These are phyloP conservation scores for Pugionium cornutum DNA, from an alignment of 345 rosid genomes.

Conservation along the genomic window DNA sequence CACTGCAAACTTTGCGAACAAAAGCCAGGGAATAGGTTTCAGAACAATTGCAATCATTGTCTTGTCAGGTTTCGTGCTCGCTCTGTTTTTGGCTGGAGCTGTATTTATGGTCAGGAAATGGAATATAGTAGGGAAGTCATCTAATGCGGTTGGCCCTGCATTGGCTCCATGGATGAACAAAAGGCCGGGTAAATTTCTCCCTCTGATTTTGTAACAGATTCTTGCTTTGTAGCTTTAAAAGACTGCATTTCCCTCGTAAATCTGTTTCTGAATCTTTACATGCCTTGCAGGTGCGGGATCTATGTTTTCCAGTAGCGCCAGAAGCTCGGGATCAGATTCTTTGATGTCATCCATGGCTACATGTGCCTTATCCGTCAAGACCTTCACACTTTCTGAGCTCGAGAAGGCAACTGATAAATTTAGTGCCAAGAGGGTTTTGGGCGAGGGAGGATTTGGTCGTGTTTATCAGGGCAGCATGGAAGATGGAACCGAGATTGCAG, in stretches of 20 bases:
- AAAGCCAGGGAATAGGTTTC: slow-evolving; percentile 67
- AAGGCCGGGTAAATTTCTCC: slow-evolving; percentile 64
- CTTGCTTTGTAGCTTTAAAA: slow-evolving; percentile 9
- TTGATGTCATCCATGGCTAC: slow-evolving; percentile 80
- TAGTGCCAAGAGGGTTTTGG: slow-evolving; percentile 81
- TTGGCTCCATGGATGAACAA: slow-evolving; percentile 72
- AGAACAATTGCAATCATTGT: slow-evolving; percentile 70
- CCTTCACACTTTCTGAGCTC: slow-evolving; percentile 68
- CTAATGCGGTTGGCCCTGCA: slow-evolving; percentile 84
- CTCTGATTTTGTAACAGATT: slow-evolving; percentile 21
- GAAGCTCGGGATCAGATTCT: slow-evolving; percentile 79
- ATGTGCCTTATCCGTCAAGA: slow-evolving; percentile 78
- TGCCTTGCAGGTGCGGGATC: slow-evolving; percentile 58
- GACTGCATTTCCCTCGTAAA: slow-evolving; percentile 10
- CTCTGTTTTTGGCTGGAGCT: slow-evolving; percentile 72
- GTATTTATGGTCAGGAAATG: slow-evolving; percentile 65
- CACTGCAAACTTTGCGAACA: slow-evolving; percentile 58
- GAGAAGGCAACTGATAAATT: slow-evolving; percentile 90
- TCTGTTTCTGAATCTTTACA: slow-evolving; percentile 22
- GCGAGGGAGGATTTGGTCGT: slow-evolving; percentile 99
- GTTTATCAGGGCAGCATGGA: slow-evolving; percentile 79
- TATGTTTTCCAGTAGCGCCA: slow-evolving; percentile 61
- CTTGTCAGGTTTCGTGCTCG: slow-evolving; percentile 77
- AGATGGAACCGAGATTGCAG: slow-evolving; percentile 86
- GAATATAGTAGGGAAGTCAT: slow-evolving; percentile 77